phyloP scores from a whole-genome alignment of 805 yeast species.

The Candida jianshihensis region DNA sequence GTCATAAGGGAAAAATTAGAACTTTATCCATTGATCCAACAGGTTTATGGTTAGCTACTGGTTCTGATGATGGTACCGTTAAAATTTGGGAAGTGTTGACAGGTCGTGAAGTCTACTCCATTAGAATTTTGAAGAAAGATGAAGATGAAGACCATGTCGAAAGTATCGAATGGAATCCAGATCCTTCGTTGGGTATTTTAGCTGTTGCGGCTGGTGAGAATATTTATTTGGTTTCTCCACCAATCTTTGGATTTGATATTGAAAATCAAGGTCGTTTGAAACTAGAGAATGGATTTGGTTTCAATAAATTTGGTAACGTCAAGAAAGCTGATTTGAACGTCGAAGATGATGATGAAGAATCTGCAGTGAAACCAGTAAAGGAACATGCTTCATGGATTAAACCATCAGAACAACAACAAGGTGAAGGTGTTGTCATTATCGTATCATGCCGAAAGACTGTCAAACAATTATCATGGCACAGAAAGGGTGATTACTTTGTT shows the following conservation, averaged over 20 bases:
- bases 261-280: slow-evolving; percentile 75
- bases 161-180: slow-evolving; percentile 87
- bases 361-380: slow-evolving; percentile 31
- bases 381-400: slow-evolving; percentile 77
- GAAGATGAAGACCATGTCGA: slow-evolving; percentile 76
- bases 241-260: slow-evolving; percentile 79
- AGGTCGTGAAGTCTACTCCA: slow-evolving; percentile 84
- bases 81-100: slow-evolving; percentile 95
- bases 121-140: slow-evolving; percentile 33
- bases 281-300: slow-evolving; percentile 91
- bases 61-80: slow-evolving; percentile 93
- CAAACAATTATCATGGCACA: slow-evolving; percentile 88
- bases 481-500: slow-evolving; percentile 95
- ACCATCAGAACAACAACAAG: slow-evolving; percentile 57
- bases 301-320: slow-evolving; percentile 53
- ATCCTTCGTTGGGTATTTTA: slow-evolving; percentile 60
- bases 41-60: slow-evolving; percentile 95
- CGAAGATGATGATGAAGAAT: slow-evolving; percentile 34
- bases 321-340: slow-evolving; percentile 35
- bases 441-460: slow-evolving; percentile 63
- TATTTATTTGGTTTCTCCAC: slow-evolving; percentile 77
- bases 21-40: slow-evolving; percentile 78
- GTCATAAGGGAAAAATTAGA: slow-evolving; percentile 81
- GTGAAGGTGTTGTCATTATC: slow-evolving; percentile 65
- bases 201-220: slow-evolving; percentile 82